These are phyloP conservation scores for Fusarium keratoplasticum DNA, from an alignment of 2,329 filamentous ascomycete species.

Conservation along the genomic window DNA sequence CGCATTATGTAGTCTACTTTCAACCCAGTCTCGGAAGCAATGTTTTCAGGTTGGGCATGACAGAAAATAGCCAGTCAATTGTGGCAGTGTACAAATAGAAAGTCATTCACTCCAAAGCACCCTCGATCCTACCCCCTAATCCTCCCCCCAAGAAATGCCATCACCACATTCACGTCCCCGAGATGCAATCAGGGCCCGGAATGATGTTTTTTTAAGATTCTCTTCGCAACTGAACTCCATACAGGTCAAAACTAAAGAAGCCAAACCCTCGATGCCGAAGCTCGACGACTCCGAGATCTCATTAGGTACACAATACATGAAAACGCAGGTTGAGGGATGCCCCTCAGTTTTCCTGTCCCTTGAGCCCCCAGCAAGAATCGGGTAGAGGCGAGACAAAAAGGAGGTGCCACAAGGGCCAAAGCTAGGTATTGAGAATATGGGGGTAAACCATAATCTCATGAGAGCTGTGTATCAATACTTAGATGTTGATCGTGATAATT, in stretches of 20 bases:
- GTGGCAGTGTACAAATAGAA: constrained; percentile 41
- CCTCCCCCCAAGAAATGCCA: constrained; percentile 27
- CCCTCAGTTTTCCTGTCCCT: constrained; percentile 40
- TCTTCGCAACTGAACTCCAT: constrained; percentile 49
- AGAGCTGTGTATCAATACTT: constrained; percentile 26
- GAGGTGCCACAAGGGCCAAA: constrained; percentile 33
- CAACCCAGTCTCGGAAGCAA: constrained; percentile 15
- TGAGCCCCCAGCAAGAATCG: constrained; percentile 35
- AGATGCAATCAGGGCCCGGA: constrained; percentile 40
- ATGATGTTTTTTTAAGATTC: constrained; percentile 46
- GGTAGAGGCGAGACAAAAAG: constrained; percentile 37
- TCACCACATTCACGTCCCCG: constrained; percentile 31
- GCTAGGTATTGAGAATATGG: constrained; percentile 27
- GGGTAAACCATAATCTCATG: constrained; percentile 24
- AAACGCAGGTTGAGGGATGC: constrained; percentile 40
- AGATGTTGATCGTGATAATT: constrained; percentile 36
- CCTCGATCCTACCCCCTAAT: constrained; percentile 31
- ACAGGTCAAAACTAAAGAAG: constrained; percentile 49
- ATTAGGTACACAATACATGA: constrained; percentile 53
- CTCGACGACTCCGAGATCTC: constrained; percentile 47
- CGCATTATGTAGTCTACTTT: constrained; percentile 39
- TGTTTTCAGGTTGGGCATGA: constrained; percentile 21
- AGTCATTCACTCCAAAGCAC: constrained; percentile 39
- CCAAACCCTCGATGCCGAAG: constrained; percentile 45
- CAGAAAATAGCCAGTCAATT: constrained; percentile 20